phyloP scores from a whole-genome alignment of 176 grass and related monocot species.

The Miscanthus lutarioriparius region DNA sequence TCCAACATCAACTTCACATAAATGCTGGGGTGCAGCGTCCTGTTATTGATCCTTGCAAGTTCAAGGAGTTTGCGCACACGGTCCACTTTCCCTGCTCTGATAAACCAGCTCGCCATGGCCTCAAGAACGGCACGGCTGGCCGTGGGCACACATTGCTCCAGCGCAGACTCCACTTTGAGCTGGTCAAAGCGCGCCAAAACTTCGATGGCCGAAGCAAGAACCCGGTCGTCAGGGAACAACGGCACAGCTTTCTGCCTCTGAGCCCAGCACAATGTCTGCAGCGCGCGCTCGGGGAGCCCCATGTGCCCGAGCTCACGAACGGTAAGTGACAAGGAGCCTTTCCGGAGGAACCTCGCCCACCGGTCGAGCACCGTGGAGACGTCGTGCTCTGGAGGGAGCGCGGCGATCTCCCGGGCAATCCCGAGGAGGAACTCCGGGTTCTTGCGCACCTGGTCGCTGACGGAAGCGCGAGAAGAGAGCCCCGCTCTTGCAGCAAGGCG shows the following conservation, averaged over 20 bases:
- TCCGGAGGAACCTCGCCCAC: constrained; percentile 67
- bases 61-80: constrained; percentile 61
- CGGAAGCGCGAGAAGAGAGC: constrained; percentile 39
- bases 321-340: constrained; percentile 80
- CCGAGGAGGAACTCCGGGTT: constrained; percentile 56
- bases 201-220: constrained; percentile 62
- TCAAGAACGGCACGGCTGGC: constrained; percentile 71
- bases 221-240: constrained; percentile 69
- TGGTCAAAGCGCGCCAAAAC: constrained; percentile 60
- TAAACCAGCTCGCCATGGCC: constrained; percentile 71
- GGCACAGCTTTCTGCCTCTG: constrained; percentile 44
- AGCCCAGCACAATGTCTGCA: constrained; percentile 79
- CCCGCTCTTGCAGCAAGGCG: constrained; percentile 36
- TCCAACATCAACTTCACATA: constrained; percentile 68
- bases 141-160: constrained; percentile 56
- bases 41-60: constrained; percentile 53
- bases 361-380: constrained; percentile 60
- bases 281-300: constrained; percentile 59
- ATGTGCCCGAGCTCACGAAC: constrained; percentile 87
- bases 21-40: constrained; percentile 55
- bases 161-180: constrained; percentile 44
- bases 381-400: constrained; percentile 33
- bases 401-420: constrained; percentile 69
- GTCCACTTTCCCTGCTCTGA: constrained; percentile 53
- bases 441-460: constrained; percentile 67